These are phyloP conservation scores for Aurifilum marmelostoma DNA, from an alignment of 2,329 filamentous ascomycete species.

Conservation along the genomic window DNA sequence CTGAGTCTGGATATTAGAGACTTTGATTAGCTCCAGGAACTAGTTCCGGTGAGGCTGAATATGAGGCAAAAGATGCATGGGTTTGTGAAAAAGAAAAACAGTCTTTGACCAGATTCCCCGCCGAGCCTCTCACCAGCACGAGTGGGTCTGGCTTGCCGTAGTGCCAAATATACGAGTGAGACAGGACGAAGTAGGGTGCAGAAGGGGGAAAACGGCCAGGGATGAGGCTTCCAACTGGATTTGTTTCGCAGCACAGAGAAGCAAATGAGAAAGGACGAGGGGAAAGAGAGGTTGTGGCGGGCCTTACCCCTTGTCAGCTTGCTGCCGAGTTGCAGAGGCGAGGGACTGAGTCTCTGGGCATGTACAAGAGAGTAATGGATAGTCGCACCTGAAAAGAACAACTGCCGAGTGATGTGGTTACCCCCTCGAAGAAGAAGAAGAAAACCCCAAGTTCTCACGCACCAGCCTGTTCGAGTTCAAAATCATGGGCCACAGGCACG, in stretches of 20 bases:
- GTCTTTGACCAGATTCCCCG: conserved; percentile 9
- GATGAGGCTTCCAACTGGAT: neutral
- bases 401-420: conserved; percentile 25
- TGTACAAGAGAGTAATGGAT: conserved; percentile 11
- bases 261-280: neutral
- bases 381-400: conserved; percentile 25
- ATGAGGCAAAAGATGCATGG: conserved; percentile 14
- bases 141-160: conserved; percentile 19
- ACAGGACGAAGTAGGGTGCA: conserved; percentile 18
- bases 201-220: conserved; percentile 2
- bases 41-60: conserved; percentile 23
- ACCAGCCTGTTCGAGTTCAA: conserved; percentile 25
- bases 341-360: conserved; percentile 32
- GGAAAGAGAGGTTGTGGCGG: conserved; percentile 8
- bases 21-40: conserved; percentile 15
- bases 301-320: conserved; percentile 14
- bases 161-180: conserved; percentile 19
- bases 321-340: conserved; percentile 18
- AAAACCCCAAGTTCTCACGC: conserved; percentile 18
- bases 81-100: conserved; percentile 2
- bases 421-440: conserved; percentile 23
- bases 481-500: conserved; percentile 16
- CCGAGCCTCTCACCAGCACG: neutral
- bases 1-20: conserved; percentile 1
- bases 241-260: conserved; percentile 17